A percentile compares a stretch with the other conserved stretches of the same genome.
Evolutionary conservation across 345 rosid species (phyloP).

Genomic region (Citrus medica): DNA sequence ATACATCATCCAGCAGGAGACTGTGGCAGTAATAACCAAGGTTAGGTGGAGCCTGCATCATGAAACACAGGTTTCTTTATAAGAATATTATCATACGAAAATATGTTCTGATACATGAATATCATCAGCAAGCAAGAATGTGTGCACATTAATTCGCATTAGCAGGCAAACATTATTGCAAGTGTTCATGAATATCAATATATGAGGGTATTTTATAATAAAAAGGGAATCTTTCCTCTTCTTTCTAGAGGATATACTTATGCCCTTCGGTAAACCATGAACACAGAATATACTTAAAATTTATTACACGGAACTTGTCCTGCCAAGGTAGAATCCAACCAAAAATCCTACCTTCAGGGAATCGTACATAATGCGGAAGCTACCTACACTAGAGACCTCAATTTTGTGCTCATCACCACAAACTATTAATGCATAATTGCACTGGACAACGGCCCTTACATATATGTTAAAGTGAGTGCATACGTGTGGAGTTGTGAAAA

Average conservation of each 20-base stretch:
- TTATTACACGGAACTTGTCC: background rate
- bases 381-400: background rate
- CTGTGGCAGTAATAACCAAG: slow-evolving; percentile 86
- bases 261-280: too few relatives aligned
- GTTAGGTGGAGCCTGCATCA: slow-evolving; percentile 77
- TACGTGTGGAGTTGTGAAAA: background rate
- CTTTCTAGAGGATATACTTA: too few relatives aligned
- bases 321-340: background rate
- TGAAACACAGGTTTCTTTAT: slow-evolving; percentile 8
- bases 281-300: background rate
- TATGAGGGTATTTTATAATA: background rate
- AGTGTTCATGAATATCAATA: background rate
- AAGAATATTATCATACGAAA: background rate
- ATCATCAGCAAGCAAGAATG: background rate
- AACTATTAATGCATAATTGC: background rate
- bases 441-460: background rate
- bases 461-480: background rate
- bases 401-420: background rate
- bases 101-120: background rate
- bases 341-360: background rate
- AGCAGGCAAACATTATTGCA: background rate
- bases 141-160: background rate
- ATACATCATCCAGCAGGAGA: slow-evolving; percentile 99
- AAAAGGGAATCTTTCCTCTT: background rate
- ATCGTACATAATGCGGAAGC: background rate